Percentiles rank a stretch among this genome's conserved stretches.
Conservation (phyloP, 2,329 filamentous ascomycete genomes). For the Trichoderma breve region DNA sequence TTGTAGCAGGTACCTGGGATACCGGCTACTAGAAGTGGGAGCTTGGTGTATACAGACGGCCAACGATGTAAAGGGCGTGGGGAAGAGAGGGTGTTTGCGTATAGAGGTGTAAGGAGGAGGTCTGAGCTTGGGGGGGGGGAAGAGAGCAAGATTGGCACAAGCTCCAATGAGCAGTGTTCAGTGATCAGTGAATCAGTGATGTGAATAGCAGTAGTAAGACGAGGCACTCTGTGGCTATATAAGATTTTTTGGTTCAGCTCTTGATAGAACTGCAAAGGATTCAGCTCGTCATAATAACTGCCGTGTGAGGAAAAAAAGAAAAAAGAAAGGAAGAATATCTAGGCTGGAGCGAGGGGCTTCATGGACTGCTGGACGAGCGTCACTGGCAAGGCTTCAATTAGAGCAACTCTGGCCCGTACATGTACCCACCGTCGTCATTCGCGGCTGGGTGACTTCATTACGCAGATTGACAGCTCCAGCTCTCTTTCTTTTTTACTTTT, state of each 20-base stretch:
- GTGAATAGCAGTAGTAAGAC: background rate
- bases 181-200: background rate
- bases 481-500: background rate
- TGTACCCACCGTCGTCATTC: slow-evolving; percentile 9
- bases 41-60: background rate
- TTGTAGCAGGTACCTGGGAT: background rate
- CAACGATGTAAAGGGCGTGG: background rate
- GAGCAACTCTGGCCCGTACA: background rate
- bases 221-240: background rate
- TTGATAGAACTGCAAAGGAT: background rate
- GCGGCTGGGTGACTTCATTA: background rate
- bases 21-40: background rate
- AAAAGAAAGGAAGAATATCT: background rate
- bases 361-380: background rate
- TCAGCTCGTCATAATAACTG: background rate
- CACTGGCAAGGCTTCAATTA: background rate
- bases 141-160: background rate
- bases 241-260: background rate
- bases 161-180: background rate
- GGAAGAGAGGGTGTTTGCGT: background rate
- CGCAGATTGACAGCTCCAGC: background rate
- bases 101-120: background rate
- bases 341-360: background rate
- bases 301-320: background rate
- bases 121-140: background rate